phyloP scores from a whole-genome alignment of 305 asterid genomes.

The Coffea humblotiana region DNA sequence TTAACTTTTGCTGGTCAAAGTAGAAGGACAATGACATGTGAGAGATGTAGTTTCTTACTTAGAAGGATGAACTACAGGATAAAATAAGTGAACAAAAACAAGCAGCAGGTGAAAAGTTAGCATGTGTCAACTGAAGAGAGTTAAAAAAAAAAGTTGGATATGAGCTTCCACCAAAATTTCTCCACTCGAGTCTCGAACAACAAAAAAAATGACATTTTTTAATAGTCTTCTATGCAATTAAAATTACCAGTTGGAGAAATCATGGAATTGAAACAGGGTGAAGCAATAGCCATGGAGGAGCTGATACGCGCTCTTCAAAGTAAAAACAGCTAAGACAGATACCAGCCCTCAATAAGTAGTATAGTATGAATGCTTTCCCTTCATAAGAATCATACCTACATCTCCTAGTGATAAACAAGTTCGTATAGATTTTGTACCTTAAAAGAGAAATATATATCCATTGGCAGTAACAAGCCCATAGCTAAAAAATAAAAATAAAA shows the following conservation, averaged over 20 bases:
- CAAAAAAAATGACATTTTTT: background rate
- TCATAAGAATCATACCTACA: slow-evolving; percentile 1
- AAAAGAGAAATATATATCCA: background rate
- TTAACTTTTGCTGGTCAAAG: background rate
- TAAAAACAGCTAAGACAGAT: background rate
- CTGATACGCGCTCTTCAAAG: background rate
- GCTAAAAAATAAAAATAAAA: too few relatives aligned
- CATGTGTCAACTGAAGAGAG: background rate
- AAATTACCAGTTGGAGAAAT: background rate
- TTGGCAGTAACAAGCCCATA: background rate
- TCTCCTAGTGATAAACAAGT: background rate
- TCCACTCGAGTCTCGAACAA: background rate
- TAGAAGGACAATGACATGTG: background rate
- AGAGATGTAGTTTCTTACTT: background rate
- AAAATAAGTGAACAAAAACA: background rate
- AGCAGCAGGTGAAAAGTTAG: background rate
- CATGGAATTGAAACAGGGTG: background rate
- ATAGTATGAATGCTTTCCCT: too few relatives aligned
- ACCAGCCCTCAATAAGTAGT: background rate
- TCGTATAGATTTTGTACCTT: background rate
- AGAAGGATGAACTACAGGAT: background rate
- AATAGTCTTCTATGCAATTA: background rate
- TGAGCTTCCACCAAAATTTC: background rate
- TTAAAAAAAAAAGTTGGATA: too few relatives aligned
- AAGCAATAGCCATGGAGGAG: background rate